These are phyloP conservation scores for Nevesoporus exiguus DNA, from an alignment of 768 basidiomycete species.

Conservation along the genomic window DNA sequence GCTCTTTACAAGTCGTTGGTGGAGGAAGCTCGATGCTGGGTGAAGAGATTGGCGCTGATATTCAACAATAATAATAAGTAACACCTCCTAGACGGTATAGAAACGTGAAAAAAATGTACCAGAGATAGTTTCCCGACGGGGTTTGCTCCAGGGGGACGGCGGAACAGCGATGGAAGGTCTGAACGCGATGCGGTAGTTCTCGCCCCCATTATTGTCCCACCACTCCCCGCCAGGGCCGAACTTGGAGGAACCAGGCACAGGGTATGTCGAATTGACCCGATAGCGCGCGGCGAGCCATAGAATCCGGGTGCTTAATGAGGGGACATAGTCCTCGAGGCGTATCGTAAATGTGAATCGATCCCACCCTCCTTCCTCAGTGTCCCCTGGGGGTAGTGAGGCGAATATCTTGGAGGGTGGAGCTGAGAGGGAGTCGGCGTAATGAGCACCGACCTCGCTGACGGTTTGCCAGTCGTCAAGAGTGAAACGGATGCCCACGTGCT, in stretches of 20 bases:
- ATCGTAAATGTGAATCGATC: constrained; percentile 62
- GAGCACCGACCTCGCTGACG: constrained; percentile 75
- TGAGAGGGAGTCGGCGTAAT: constrained; percentile 42
- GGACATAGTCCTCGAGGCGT: constrained; percentile 68
- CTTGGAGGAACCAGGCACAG: constrained; percentile 13
- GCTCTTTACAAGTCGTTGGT: constrained; percentile 10
- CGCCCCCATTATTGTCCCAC: constrained; percentile 89
- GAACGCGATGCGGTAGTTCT: constrained; percentile 80
- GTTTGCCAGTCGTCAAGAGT: constrained; percentile 96
- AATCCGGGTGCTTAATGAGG: constrained; percentile 45
- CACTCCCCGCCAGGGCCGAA: constrained; percentile 62
- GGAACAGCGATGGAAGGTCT: constrained; percentile 11
- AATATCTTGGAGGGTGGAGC: constrained; percentile 32
- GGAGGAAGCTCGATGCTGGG: neutral
- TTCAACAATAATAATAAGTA: constrained; percentile 7
- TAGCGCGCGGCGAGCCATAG: constrained; percentile 64
- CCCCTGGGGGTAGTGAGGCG: neutral
- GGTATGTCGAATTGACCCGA: constrained; percentile 24
- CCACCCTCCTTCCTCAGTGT: constrained; percentile 34
- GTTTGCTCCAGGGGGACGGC: neutral
- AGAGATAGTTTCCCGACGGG: constrained; percentile 22
- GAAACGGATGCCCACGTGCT: constrained; percentile 80
- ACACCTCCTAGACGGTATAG: neutral
- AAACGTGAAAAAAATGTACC: constrained; percentile 7
- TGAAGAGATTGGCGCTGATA: constrained; percentile 8